Percentiles rank a stretch among this genome's conserved stretches.
Conservation (phyloP, 2,329 filamentous ascomycete species). For the Calonectria hawksworthii region DNA sequence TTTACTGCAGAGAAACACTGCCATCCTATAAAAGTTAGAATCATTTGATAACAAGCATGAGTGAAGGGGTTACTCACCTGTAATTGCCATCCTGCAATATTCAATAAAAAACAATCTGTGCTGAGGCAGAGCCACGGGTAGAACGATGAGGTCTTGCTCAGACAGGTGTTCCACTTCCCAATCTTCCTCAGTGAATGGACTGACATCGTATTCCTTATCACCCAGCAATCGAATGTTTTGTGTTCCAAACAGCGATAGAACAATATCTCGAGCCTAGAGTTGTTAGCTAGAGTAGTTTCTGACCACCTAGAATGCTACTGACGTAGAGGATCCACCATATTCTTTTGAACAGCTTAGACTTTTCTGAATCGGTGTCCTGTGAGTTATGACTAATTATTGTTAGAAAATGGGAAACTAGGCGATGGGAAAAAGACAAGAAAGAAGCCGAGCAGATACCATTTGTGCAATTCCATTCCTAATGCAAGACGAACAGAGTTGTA, state of each 20-base stretch:
- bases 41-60: not conserved
- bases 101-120: conserved; percentile 19
- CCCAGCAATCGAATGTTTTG: conserved; percentile 17
- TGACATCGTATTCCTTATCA: conserved; percentile 11
- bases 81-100: conserved; percentile 18
- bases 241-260: conserved; percentile 20
- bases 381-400: not conserved
- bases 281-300: not conserved
- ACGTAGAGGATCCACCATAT: conserved; percentile 27
- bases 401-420: not conserved
- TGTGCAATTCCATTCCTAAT: conserved; percentile 21
- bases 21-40: not conserved
- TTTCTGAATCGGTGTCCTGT: not conserved
- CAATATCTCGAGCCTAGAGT: conserved; percentile 15
- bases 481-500: conserved; percentile 21
- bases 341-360: conserved; percentile 17
- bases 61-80: not conserved
- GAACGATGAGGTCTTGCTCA: not conserved
- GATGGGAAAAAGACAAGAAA: too few relatives aligned
- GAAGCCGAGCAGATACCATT: not conserved
- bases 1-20: conserved; percentile 16
- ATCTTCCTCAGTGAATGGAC: conserved; percentile 15
- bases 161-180: conserved; percentile 18
- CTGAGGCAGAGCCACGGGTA: not conserved
- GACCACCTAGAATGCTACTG: not conserved